These are phyloP conservation scores for Batrachochytrium dendrobatidis DNA, from an alignment of 371 early-diverging fungal species.

Conservation along the genomic window DNA sequence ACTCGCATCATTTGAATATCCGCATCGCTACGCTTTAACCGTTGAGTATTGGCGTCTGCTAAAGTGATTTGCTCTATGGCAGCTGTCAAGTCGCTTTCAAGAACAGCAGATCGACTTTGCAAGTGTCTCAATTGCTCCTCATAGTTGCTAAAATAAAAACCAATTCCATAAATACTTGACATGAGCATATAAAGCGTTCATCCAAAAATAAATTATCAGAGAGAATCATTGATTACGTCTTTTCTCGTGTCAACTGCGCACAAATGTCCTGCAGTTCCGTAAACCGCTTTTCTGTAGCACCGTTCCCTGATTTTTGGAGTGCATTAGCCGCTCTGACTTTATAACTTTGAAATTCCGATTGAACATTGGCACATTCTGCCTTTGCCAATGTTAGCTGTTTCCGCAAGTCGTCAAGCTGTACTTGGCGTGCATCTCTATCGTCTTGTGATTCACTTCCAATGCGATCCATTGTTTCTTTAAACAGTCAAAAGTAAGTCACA, in stretches of 20 bases:
- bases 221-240: background rate
- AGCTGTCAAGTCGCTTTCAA: background rate
- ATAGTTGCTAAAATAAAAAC: background rate
- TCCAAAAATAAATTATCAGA: background rate
- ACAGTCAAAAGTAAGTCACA: background rate
- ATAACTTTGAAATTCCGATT: constrained; percentile 27
- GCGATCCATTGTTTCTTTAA: background rate
- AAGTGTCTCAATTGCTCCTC: background rate
- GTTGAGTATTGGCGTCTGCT: background rate
- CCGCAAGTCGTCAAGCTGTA: background rate
- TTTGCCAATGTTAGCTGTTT: background rate
- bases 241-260: background rate
- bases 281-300: constrained; percentile 6
- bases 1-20: background rate
- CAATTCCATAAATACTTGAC: background rate
- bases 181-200: background rate
- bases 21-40: background rate
- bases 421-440: background rate
- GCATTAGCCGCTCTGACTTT: constrained; percentile 25
- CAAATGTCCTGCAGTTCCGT: constrained; percentile 6
- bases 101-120: background rate
- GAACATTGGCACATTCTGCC: constrained; percentile 11
- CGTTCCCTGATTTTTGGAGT: constrained; percentile 18
- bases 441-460: background rate
- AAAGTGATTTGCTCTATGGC: background rate